Evolutionary conservation across 2,329 filamentous ascomycete genomes (phyloP), one percentile per base, ranked within the genome.

Genomic region (Aspergillus ruber): DNA sequence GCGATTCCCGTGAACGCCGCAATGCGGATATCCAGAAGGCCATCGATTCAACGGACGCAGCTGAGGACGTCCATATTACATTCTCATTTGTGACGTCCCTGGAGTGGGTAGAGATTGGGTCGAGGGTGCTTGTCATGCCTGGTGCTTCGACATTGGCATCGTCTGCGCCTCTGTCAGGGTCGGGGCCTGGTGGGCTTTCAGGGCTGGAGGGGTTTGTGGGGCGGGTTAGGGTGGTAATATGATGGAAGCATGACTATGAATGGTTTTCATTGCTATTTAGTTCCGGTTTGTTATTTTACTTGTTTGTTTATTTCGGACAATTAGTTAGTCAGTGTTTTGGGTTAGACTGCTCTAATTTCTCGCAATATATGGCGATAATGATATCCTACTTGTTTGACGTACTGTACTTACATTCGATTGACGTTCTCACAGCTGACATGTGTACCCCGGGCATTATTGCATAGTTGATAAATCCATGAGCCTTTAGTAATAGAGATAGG

Each of bases 161-260:
- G 9, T 71, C 75, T 35, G 71, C 69, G 2, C 67, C 73, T 23
- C 72, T 72, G 47, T 72, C 76, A 1, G 60, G 76, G 10, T 74
- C 76, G 8, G 33, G 13, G n/a, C n/a, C 32, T 15, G 32, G 32
- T 9, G 35, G 35, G 15, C 35, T 38, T 15, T 38, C 15, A 15
- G 78, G 77, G 1, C 57, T 84, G 9, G 79, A 82, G 49, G 81
- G 81, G 0, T 82, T 82, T 63, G 79, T 82, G 15, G 81, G 81
- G 0, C 68, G 59, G 35, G 57, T 76, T 18, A 62, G 60, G 50
- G 68, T 68, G 39, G 63, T 70, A 18, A 4, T 57, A 17, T 50
- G 42, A 25, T 25, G 23, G 23, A 21, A 2, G 10, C 6, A 5
- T 10, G 8, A 25, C 23, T 25, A 21, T 21, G 21, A 21, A 5